These are phyloP conservation scores for Ophiocordyceps polyrhachis-furcata DNA, from an alignment of 2,329 filamentous ascomycete species.

Conservation along the genomic window DNA sequence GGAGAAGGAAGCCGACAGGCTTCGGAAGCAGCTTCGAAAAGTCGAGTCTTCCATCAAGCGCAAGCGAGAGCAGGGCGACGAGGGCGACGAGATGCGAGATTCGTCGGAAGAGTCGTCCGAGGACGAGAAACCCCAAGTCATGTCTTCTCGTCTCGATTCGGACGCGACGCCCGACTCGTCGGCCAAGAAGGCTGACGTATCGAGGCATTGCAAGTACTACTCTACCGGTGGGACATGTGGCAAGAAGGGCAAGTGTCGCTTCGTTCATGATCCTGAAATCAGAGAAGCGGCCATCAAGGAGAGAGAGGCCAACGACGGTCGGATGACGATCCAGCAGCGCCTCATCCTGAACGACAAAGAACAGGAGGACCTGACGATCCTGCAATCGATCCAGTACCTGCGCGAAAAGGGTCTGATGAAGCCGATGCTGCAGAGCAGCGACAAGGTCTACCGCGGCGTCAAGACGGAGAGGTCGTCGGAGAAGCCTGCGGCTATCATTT, in stretches of 20 bases:
- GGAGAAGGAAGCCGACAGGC: conserved; percentile 41
- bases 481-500: conserved; percentile 3
- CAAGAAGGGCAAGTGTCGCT: conserved; percentile 60
- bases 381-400: conserved; percentile 47
- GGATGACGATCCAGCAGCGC: conserved; percentile 46
- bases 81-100: conserved; percentile 46
- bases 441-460: conserved; percentile 3
- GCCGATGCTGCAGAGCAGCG: conserved; percentile 5
- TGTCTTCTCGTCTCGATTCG: conserved; percentile 27
- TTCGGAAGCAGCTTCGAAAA: conserved; percentile 45
- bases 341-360: conserved; percentile 49
- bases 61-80: conserved; percentile 48
- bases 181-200: conserved; percentile 38
- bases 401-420: conserved; percentile 38
- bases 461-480: not conserved
- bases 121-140: conserved; percentile 39
- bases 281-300: conserved; percentile 45
- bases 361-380: conserved; percentile 45
- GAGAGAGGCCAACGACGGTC: conserved; percentile 44
- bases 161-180: conserved; percentile 21
- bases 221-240: conserved; percentile 50
- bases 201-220: conserved; percentile 52
- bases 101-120: conserved; percentile 32
- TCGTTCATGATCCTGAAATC: conserved; percentile 46
- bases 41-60: conserved; percentile 53